Conservation (phyloP, 2,329 filamentous ascomycete genomes). For the Aspergillus vadensis region DNA sequence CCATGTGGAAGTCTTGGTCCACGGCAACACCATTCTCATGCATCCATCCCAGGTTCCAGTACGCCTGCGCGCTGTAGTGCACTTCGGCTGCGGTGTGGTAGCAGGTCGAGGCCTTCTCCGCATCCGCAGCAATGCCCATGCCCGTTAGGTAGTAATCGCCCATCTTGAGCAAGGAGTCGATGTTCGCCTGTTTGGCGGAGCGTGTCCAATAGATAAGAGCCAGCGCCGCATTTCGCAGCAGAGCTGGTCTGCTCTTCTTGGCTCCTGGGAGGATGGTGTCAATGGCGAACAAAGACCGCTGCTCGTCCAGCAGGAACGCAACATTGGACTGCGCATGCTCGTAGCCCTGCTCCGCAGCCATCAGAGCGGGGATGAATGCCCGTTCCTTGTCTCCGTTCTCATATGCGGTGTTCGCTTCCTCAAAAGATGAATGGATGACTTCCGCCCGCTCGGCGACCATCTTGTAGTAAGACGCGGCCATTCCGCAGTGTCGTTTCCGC, state of each 20-base stretch:
- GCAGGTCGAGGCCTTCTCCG: conserved; percentile 87
- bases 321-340: conserved; percentile 89
- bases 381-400: conserved; percentile 76
- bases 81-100: conserved; percentile 91
- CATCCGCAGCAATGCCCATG: conserved; percentile 69
- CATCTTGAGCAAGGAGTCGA: conserved; percentile 95
- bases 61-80: conserved; percentile 87
- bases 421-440: conserved; percentile 73
- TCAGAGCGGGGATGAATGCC: conserved; percentile 77
- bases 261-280: conserved; percentile 54
- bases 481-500: conserved; percentile 73
- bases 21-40: conserved; percentile 94
- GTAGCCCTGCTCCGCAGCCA: conserved; percentile 90
- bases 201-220: conserved; percentile 94
- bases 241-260: conserved; percentile 44
- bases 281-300: conserved; percentile 62
- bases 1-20: conserved; percentile 93
- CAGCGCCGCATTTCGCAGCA: conserved; percentile 62
- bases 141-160: conserved; percentile 94
- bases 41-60: conserved; percentile 99
- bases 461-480: conserved; percentile 82
- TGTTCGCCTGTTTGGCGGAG: conserved; percentile 87
- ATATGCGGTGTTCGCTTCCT: conserved; percentile 80
- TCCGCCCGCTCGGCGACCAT: conserved; percentile 73
- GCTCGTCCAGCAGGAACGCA: conserved; percentile 79